Evolutionary conservation across 2,329 filamentous ascomycete genomes (phyloP).

Genomic region (Pestalotiopsis sp.): DNA sequence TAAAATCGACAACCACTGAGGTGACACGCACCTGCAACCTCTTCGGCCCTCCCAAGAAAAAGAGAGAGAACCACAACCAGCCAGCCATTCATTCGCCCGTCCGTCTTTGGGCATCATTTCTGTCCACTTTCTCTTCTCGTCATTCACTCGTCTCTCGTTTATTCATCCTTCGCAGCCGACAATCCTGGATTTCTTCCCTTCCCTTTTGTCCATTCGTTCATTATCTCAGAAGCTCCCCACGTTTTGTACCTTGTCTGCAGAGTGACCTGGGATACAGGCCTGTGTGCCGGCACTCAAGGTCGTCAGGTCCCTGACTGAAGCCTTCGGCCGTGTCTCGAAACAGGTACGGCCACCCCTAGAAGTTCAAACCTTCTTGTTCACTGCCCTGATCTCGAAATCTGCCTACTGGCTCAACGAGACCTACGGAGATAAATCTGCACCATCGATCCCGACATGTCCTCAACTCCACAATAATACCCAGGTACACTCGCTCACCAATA

Average conservation of each 20-base stretch:
- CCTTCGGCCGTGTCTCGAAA: not conserved
- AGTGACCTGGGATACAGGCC: no score
- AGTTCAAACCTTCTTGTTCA: not conserved
- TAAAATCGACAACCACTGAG: not conserved
- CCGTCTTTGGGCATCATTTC: not conserved
- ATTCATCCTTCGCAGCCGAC: not conserved
- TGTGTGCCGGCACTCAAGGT: no score
- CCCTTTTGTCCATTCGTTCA: no score
- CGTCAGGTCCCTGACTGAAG: no score
- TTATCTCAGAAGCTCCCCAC: no score
- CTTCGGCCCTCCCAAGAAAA: not conserved
- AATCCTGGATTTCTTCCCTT: no score
- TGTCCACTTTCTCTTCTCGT: not conserved
- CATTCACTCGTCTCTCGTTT: not conserved
- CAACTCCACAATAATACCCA: not conserved
- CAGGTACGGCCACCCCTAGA: not conserved
- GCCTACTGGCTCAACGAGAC: not conserved
- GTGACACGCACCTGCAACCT: not conserved
- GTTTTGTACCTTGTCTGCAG: no score
- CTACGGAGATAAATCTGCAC: not conserved
- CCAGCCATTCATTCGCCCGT: not conserved
- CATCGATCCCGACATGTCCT: not conserved
- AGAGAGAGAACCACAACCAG: not conserved
- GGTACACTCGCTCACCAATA: not conserved
- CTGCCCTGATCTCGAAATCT: not conserved